phyloP scores from a whole-genome alignment of 1,284 basidiomycete genomes.

The Puccinia polysora region DNA sequence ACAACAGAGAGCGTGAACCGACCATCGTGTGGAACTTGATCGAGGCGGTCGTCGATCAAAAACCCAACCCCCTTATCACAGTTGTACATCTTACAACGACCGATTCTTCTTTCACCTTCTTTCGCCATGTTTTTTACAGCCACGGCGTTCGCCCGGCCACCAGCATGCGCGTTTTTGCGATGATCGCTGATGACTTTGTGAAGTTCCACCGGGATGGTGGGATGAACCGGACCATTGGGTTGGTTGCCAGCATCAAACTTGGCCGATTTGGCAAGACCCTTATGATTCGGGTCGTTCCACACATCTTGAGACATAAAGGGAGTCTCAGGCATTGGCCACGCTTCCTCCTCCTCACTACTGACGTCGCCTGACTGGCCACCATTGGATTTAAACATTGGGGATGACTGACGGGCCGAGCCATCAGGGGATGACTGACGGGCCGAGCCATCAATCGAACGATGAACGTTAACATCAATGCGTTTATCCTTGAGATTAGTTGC shows the following conservation, averaged over 20 bases:
- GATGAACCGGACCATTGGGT: not conserved
- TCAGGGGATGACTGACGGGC: conserved; percentile 1
- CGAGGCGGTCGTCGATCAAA: conserved; percentile 41
- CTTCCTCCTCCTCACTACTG: conserved; percentile 41
- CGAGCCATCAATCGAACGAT: not conserved
- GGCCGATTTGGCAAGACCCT: not conserved
- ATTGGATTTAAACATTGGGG: conserved; percentile 7
- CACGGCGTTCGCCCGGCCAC: not conserved
- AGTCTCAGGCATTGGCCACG: conserved; percentile 39
- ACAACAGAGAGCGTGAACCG: too few relatives aligned
- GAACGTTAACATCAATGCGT: not conserved
- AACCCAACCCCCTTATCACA: conserved; percentile 43
- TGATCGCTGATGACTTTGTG: conserved; percentile 11
- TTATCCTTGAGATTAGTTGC: conserved; percentile 4
- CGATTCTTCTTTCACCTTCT: conserved; percentile 40
- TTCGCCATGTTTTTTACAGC: conserved; percentile 10
- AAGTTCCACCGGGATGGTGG: too few relatives aligned
- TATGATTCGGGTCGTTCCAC: conserved; percentile 2
- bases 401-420: too few relatives aligned
- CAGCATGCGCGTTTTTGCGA: conserved; percentile 7
- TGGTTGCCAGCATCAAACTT: not conserved
- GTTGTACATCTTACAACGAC: conserved; percentile 44
- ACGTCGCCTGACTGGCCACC: conserved; percentile 34
- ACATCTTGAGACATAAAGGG: conserved; percentile 35
- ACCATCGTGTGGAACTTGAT: conserved; percentile 41